Evolutionary conservation across 1,284 basidiomycete species (phyloP).

Genomic region (Mrakiaceae sp.): DNA sequence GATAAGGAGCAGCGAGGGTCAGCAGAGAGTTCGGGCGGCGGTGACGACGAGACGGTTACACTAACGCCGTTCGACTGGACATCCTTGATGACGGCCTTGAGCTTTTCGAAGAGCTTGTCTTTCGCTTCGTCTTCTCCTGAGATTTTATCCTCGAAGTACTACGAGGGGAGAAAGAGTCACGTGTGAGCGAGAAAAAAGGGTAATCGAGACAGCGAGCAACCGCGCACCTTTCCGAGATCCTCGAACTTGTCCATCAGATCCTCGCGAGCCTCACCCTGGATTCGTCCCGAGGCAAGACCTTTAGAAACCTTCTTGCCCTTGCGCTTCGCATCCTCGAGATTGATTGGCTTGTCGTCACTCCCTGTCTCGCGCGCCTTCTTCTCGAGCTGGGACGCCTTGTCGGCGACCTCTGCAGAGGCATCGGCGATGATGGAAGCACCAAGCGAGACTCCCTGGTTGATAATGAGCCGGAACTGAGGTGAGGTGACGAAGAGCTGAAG

Average conservation of each 20-base stretch:
- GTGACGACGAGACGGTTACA: not conserved
- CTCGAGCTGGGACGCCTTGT: slow-evolving; percentile 26
- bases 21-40: slow-evolving; percentile 18
- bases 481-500: slow-evolving; percentile 36
- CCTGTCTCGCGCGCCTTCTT: slow-evolving; percentile 22
- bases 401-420: slow-evolving; percentile 28
- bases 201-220: too few relatives aligned
- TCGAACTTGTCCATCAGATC: slow-evolving; percentile 27
- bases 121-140: slow-evolving; percentile 37
- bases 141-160: slow-evolving; percentile 38
- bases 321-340: slow-evolving; percentile 29
- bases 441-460: slow-evolving; percentile 32
- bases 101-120: slow-evolving; percentile 35
- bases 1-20: not conserved
- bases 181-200: not conserved
- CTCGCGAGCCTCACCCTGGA: slow-evolving; percentile 29
- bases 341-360: slow-evolving; percentile 28
- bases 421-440: slow-evolving; percentile 37
- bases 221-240: slow-evolving; percentile 21
- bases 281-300: slow-evolving; percentile 27
- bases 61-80: slow-evolving; percentile 20
- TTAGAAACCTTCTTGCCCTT: slow-evolving; percentile 33
- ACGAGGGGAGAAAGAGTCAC: not conserved
- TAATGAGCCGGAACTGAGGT: slow-evolving; percentile 34
- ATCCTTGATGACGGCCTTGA: slow-evolving; percentile 32